Conservation (phyloP, 441 rosid genomes). For the Euphorbia schlechtendalii region DNA sequence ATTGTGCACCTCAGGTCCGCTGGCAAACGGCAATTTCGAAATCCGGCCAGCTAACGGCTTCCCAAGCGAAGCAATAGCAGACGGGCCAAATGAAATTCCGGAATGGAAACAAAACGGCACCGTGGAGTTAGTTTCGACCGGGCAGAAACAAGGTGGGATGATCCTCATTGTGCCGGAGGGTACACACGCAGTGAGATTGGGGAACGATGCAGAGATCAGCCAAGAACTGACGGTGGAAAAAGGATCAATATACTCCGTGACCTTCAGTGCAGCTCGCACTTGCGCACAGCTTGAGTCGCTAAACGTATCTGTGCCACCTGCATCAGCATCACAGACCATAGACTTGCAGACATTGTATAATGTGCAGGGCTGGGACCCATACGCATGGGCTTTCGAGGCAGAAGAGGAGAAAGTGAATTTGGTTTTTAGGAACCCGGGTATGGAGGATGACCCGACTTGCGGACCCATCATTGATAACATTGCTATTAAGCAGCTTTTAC, state of each 20-base stretch:
- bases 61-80: conserved; percentile 45
- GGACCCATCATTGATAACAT: conserved; percentile 91
- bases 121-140: conserved; percentile 72
- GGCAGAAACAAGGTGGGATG: conserved; percentile 90
- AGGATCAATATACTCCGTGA: conserved; percentile 67
- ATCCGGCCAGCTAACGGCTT: conserved; percentile 53
- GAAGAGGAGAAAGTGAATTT: conserved; percentile 45
- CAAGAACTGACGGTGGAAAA: conserved; percentile 81
- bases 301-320: conserved; percentile 78
- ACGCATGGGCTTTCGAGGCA: conserved; percentile 83
- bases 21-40: conserved; percentile 77
- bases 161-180: conserved; percentile 87
- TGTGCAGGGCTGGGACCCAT: conserved; percentile 98
- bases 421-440: conserved; percentile 76
- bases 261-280: conserved; percentile 98
- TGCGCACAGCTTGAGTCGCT: conserved; percentile 90
- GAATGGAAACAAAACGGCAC: conserved; percentile 62
- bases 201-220: conserved; percentile 90
- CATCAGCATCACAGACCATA: conserved; percentile 69
- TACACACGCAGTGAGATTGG: conserved; percentile 69
- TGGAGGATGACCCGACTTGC: conserved; percentile 96
- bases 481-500: conserved; percentile 74
- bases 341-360: conserved; percentile 86
- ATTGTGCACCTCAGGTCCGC: conserved; percentile 38
- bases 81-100: conserved; percentile 48